These are phyloP conservation scores for Schwanniomyces yamadae DNA, from an alignment of 805 yeast species.

Conservation along the genomic window DNA sequence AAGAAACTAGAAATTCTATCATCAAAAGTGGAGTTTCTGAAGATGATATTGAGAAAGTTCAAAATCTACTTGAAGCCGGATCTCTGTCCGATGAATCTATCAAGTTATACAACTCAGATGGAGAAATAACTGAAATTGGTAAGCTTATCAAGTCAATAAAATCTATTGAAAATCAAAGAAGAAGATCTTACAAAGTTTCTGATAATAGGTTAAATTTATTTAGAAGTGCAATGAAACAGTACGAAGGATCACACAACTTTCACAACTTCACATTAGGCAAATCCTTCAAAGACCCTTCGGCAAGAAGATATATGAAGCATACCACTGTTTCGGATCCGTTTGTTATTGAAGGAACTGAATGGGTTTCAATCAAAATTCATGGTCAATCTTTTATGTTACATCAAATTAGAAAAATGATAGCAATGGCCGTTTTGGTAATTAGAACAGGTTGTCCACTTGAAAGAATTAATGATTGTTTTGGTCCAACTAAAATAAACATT, in stretches of 20 bases:
- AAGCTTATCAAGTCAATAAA: constrained; percentile 52
- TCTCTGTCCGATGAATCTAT: constrained; percentile 6
- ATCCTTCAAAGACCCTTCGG: constrained; percentile 77
- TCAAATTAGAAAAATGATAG: constrained; percentile 97
- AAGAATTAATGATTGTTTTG: constrained; percentile 77
- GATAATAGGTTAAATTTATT: constrained; percentile 59
- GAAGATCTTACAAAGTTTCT: constrained; percentile 70
- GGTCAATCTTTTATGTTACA: constrained; percentile 98
- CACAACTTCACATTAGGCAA: constrained; percentile 87
- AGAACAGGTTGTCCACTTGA: constrained; percentile 82
- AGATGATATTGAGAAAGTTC: constrained; percentile 31
- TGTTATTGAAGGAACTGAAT: constrained; percentile 89
- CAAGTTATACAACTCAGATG: constrained; percentile 31
- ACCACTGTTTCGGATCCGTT: constrained; percentile 84
- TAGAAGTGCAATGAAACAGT: constrained; percentile 66
- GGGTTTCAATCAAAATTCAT: constrained; percentile 94
- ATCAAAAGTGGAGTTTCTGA: constrained; percentile 10
- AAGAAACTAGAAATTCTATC: constrained; percentile 37
- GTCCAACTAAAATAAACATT: constrained; percentile 71
- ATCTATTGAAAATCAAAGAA: constrained; percentile 59
- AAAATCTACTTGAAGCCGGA: constrained; percentile 30
- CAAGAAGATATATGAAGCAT: constrained; percentile 77
- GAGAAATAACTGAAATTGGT: constrained; percentile 34
- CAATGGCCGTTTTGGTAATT: constrained; percentile 84
- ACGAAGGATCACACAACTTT: constrained; percentile 88